Percentiles rank a stretch among this genome's conserved stretches.
Evolutionary conservation across 108 stramenopile species (phyloP).

Genomic region (Schizochytrium sp.): DNA sequence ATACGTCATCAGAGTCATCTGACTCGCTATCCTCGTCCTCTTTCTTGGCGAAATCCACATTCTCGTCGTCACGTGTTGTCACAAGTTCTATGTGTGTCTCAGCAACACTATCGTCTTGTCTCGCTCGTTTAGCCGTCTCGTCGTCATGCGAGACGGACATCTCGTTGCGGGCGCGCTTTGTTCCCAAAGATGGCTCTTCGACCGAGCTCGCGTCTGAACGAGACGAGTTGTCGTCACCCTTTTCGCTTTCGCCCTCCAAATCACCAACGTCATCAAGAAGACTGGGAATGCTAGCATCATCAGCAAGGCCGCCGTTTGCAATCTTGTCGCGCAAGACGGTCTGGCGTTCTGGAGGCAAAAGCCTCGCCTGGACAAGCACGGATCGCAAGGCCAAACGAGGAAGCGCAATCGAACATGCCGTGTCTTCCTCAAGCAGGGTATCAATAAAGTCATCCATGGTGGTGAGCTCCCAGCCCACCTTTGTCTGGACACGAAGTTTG

Average conservation of each 20-base stretch:
- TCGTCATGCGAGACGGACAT: too few relatives aligned
- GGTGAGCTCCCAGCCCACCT: slow-evolving; percentile 67
- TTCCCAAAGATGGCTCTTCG: too few relatives aligned
- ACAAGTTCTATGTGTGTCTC: too few relatives aligned
- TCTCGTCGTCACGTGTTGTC: too few relatives aligned
- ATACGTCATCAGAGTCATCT: background rate
- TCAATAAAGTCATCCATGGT: slow-evolving; percentile 87
- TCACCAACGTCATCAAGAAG: background rate
- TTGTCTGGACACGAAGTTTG: slow-evolving; percentile 45
- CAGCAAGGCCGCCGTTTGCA: slow-evolving; percentile 15
- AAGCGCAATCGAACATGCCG: slow-evolving; percentile 74
- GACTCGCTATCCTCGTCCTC: too few relatives aligned
- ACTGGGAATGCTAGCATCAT: background rate
- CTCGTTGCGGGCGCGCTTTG: too few relatives aligned
- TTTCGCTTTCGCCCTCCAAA: background rate
- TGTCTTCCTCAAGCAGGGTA: slow-evolving; percentile 54
- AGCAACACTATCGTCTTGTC: too few relatives aligned
- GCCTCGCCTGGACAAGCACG: slow-evolving; percentile 58
- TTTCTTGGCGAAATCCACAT: too few relatives aligned
- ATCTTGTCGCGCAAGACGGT: slow-evolving; percentile 35
- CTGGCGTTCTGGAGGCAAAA: slow-evolving; percentile 30
- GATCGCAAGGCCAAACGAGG: slow-evolving; percentile 73
- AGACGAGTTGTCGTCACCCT: background rate
- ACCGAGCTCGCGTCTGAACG: too few relatives aligned
- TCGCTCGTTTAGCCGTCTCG: too few relatives aligned